Evolutionary conservation across 306 rosid species (phyloP).

Genomic region (Morella rubra): DNA sequence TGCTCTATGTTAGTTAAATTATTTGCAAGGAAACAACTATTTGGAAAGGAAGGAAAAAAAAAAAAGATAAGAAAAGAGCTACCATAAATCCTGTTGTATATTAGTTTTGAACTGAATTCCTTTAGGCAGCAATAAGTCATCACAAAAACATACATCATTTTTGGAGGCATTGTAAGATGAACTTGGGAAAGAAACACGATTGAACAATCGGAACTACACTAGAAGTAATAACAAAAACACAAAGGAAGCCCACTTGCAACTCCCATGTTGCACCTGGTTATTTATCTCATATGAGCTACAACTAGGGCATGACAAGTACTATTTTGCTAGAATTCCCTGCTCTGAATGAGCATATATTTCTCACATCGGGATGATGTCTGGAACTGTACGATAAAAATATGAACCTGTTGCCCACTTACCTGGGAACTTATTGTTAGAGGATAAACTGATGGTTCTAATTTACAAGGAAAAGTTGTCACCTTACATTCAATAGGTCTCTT

Average conservation of each 20-base stretch:
- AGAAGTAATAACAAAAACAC: background rate
- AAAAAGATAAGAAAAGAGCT: background rate
- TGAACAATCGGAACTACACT: background rate
- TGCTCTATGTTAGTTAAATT: background rate
- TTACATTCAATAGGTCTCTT: background rate
- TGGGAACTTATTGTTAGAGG: background rate
- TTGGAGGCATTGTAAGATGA: background rate
- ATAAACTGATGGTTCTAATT: background rate
- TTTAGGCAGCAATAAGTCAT: background rate
- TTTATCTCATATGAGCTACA: background rate
- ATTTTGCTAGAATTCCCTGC: background rate
- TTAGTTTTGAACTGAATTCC: background rate
- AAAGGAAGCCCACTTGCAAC: constrained; percentile 3
- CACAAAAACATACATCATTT: background rate
- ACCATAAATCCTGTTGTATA: background rate
- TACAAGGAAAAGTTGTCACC: background rate
- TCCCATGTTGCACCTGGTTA: background rate
- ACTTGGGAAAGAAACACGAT: background rate
- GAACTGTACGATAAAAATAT: background rate
- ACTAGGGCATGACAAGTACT: background rate
- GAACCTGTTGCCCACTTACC: background rate
- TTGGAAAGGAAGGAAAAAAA: background rate
- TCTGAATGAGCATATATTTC: background rate
- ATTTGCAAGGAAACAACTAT: background rate
- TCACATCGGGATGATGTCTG: background rate